Evolutionary conservation across 805 yeast species (phyloP).

Genomic region (Zygoascus ofunaensis): DNA sequence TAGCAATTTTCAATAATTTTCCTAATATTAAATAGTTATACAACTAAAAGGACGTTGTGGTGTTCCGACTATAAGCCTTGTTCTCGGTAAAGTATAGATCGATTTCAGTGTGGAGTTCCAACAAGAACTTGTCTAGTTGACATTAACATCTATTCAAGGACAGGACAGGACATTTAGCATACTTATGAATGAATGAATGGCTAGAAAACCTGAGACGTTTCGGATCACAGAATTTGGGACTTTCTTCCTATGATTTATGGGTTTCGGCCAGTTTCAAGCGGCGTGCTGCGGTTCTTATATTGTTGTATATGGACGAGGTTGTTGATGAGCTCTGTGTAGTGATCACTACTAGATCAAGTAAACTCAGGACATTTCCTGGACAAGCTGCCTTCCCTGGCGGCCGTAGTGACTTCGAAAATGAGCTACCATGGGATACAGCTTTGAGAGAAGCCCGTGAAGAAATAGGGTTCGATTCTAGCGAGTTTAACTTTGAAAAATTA

Average conservation of each 20-base stretch:
- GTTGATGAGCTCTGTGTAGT: slow-evolving; percentile 54
- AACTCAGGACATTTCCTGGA: slow-evolving; percentile 62
- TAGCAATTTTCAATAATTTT: too few species aligned
- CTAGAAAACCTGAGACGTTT: not conserved
- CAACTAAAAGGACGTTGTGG: too few species aligned
- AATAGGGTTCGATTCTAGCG: slow-evolving; percentile 43
- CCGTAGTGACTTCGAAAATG: slow-evolving; percentile 44
- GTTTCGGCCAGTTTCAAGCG: slow-evolving; percentile 48
- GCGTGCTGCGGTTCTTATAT: slow-evolving; percentile 61
- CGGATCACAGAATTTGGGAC: not conserved
- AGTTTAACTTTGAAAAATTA: slow-evolving; percentile 39
- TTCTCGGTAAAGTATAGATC: too few species aligned
- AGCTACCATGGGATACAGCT: slow-evolving; percentile 46
- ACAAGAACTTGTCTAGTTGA: too few species aligned
- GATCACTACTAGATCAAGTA: slow-evolving; percentile 61
- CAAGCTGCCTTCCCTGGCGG: slow-evolving; percentile 85
- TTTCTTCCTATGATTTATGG: slow-evolving; percentile 24
- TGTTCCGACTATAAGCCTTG: too few species aligned
- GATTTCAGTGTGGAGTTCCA: too few species aligned
- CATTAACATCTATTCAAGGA: too few species aligned
- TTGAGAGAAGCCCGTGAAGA: slow-evolving; percentile 75
- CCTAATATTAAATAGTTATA: too few species aligned
- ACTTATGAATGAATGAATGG: not conserved
- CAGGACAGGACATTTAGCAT: too few species aligned
- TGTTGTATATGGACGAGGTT: slow-evolving; percentile 49